These are phyloP conservation scores for Scortechinia acanthostroma DNA, from an alignment of 2,329 filamentous ascomycete species.

Conservation along the genomic window DNA sequence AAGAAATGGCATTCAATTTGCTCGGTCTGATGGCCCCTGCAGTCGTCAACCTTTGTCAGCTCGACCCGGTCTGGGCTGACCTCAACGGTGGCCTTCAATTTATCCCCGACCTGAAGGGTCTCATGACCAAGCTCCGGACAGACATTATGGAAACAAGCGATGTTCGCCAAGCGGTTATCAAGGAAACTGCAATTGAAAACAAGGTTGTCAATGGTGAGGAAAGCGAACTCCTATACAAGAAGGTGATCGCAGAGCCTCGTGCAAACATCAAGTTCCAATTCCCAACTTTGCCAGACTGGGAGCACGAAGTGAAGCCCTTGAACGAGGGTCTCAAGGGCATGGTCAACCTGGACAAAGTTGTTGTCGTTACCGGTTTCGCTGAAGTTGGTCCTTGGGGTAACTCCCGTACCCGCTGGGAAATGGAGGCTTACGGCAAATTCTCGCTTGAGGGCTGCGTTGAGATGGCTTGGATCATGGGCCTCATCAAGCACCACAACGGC, in stretches of 20 bases:
- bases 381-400: conserved; percentile 56
- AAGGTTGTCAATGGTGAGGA: conserved; percentile 65
- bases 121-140: conserved; percentile 10
- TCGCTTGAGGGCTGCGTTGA: conserved; percentile 66
- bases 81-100: conserved; percentile 24
- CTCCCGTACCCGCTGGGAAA: conserved; percentile 66
- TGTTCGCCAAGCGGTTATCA: conserved; percentile 11
- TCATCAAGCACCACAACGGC: conserved; percentile 66
- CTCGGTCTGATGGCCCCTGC: conserved; percentile 18
- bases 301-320: conserved; percentile 10
- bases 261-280: conserved; percentile 10
- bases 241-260: conserved; percentile 3
- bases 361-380: conserved; percentile 27
- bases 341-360: conserved; percentile 23
- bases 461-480: conserved; percentile 70
- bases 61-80: conserved; percentile 24
- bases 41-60: conserved; percentile 17
- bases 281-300: conserved; percentile 14
- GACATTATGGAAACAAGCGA: conserved; percentile 10
- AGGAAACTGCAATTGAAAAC: conserved; percentile 28
- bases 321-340: conserved; percentile 18
- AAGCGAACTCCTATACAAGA: conserved; percentile 29
- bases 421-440: conserved; percentile 63
- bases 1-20: conserved; percentile 31
- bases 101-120: conserved; percentile 14